Evolutionary conservation across 768 basidiomycete genomes (phyloP), one percentile per base, ranked within the genome.

Genomic region (Calocybe cyanea): DNA sequence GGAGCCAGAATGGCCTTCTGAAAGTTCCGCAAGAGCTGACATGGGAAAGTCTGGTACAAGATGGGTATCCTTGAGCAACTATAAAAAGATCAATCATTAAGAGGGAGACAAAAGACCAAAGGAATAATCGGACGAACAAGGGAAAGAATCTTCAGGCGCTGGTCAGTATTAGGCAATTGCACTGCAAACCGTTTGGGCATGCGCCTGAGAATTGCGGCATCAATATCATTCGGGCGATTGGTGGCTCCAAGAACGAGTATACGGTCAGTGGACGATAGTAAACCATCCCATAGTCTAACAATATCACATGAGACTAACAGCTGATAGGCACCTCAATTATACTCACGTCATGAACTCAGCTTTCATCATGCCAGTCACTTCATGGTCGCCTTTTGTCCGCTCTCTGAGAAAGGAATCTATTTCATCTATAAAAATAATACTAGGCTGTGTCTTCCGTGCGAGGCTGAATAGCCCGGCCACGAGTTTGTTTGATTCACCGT

Each of bases 351-450:
- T 91, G 56, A 91, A 91, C 59, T 92, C 89, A 0, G 93, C 93
- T 65, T 97, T 96, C 80, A 97, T 94, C 92, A 97, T 97, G 4
- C 86, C 93, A 28, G 93, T 98, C 41, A 92, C 95, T 58, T 99
- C 96, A 61, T 99, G 96, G 58, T 98, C 95, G 8, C 85, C 84
- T 45, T 81, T 78, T 20, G 83, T 82, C 50, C 96, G 75, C 62
- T 95, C 90, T 44, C 94, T 75, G 62, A 99, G 67, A 64, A 99
- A 92, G 1, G 89, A 91, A 58, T 99, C 95, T 54, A 99, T 97
- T 67, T 98, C 96, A 62, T 99, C 95, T 58, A 98, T 96, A 65
- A 99, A 99, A 54, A 99, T 94, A 60, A 99, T 98, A 47, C 85
- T 79, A 0, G 96, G 96, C 58, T 97, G 92, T 2, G 89, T 80